phyloP scores from a whole-genome alignment of 2,329 filamentous ascomycete genomes.

The Penicillium sp. region DNA sequence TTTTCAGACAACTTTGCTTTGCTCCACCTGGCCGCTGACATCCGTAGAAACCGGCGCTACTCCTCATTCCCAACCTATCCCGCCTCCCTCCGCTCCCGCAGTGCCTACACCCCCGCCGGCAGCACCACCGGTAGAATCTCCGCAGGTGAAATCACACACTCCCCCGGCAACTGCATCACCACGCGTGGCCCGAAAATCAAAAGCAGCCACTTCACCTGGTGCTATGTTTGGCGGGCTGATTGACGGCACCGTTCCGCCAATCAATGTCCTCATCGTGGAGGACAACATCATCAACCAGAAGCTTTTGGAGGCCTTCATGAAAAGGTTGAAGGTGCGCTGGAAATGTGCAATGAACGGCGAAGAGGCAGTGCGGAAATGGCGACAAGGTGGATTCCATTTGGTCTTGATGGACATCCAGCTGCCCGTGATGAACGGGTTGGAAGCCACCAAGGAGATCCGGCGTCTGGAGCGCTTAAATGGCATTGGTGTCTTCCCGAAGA shows the following conservation, averaged over 20 bases:
- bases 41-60: conserved; percentile 26
- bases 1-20: conserved; percentile 9
- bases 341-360: conserved; percentile 94
- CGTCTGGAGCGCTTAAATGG: conserved; percentile 84
- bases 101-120: conserved; percentile 34
- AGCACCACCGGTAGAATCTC: conserved; percentile 35
- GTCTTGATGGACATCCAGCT: conserved; percentile 99
- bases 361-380: conserved; percentile 92
- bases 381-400: conserved; percentile 85
- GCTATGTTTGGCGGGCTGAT: conserved; percentile 60
- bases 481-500: conserved; percentile 85
- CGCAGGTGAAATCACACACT: conserved; percentile 35
- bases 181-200: conserved; percentile 37
- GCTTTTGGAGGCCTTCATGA: conserved; percentile 91
- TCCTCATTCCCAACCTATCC: conserved; percentile 27
- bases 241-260: conserved; percentile 83
- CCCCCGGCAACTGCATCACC: conserved; percentile 48
- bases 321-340: conserved; percentile 91
- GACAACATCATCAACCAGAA: conserved; percentile 98
- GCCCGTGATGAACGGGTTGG: conserved; percentile 91
- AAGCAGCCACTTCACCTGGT: conserved; percentile 34
- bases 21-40: conserved; percentile 7
- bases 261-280: conserved; percentile 96
- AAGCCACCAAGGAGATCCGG: conserved; percentile 92
- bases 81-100: conserved; percentile 24